Evolutionary conservation across 768 basidiomycete species (phyloP).

Genomic region (Suillus cothurnatus): DNA sequence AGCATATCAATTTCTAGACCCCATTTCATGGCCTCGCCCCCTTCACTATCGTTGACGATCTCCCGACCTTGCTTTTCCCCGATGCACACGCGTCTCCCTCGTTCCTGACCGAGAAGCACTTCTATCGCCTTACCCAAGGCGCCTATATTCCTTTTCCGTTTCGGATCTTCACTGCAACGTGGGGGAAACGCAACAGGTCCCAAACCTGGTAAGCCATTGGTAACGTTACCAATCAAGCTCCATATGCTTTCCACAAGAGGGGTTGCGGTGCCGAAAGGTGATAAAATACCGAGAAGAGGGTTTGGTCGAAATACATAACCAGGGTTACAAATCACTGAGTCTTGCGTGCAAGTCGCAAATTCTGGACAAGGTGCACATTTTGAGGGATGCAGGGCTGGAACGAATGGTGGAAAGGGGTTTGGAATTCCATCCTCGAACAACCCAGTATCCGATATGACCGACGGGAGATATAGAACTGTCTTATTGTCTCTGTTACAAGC

Average conservation of each 20-base stretch:
- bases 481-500: conserved; percentile 60
- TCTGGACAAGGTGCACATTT: conserved; percentile 74
- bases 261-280: conserved; percentile 42
- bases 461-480: conserved; percentile 43
- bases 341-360: conserved; percentile 62
- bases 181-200: conserved; percentile 81
- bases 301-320: conserved; percentile 70
- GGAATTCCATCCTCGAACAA: conserved; percentile 34
- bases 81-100: conserved; percentile 65
- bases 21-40: conserved; percentile 77
- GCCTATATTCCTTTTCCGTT: conserved; percentile 72
- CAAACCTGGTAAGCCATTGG: conserved; percentile 74
- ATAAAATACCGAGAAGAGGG: conserved; percentile 49
- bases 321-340: conserved; percentile 63
- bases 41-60: conserved; percentile 45
- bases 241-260: conserved; percentile 44
- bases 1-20: conserved; percentile 65
- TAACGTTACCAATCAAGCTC: conserved; percentile 46
- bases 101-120: conserved; percentile 58
- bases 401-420: conserved; percentile 57
- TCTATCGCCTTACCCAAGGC: conserved; percentile 75
- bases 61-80: conserved; percentile 41
- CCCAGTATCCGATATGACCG: conserved; percentile 29
- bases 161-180: conserved; percentile 76
- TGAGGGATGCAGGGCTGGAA: conserved; percentile 60